Evolutionary conservation across 163 green algal species (phyloP).

Genomic region (Chloromonas sp.): DNA sequence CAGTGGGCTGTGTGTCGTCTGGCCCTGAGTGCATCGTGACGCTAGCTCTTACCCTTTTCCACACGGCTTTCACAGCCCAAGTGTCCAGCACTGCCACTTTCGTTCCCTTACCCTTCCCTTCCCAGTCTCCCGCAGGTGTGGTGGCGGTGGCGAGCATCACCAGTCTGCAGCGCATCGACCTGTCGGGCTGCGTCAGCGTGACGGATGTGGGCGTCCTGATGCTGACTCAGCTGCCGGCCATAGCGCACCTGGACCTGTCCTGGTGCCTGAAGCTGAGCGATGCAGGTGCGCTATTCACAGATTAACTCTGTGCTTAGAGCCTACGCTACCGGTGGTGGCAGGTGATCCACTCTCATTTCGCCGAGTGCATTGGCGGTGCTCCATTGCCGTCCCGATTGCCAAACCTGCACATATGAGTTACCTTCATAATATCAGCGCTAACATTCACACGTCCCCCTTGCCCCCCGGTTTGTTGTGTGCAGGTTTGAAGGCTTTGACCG

Average conservation of each 20-base stretch:
- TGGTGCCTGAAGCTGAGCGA: neutral
- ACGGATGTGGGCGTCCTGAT: neutral
- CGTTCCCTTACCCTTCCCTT: neutral
- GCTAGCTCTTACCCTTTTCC: too few relatives aligned
- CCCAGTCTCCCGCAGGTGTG: neutral
- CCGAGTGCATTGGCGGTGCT: too few relatives aligned
- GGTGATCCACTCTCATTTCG: too few relatives aligned
- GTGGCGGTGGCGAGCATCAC: neutral
- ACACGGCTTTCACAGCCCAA: too few relatives aligned
- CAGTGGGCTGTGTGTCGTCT: too few relatives aligned
- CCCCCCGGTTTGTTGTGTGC: neutral
- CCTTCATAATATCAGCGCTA: too few relatives aligned
- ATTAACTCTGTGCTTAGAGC: neutral
- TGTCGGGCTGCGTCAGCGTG: neutral
- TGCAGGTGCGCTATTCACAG: neutral
- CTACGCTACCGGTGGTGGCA: too few relatives aligned
- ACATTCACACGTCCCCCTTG: too few relatives aligned
- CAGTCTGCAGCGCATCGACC: neutral
- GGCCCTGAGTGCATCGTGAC: too few relatives aligned
- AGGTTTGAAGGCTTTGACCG: neutral
- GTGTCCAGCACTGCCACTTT: neutral
- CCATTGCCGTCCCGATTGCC: too few relatives aligned
- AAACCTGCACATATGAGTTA: too few relatives aligned
- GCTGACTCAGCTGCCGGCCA: neutral
- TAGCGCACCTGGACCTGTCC: neutral